These are phyloP conservation scores for Naganishia vishniacii DNA, from an alignment of 768 basidiomycete genomes.

Conservation along the genomic window DNA sequence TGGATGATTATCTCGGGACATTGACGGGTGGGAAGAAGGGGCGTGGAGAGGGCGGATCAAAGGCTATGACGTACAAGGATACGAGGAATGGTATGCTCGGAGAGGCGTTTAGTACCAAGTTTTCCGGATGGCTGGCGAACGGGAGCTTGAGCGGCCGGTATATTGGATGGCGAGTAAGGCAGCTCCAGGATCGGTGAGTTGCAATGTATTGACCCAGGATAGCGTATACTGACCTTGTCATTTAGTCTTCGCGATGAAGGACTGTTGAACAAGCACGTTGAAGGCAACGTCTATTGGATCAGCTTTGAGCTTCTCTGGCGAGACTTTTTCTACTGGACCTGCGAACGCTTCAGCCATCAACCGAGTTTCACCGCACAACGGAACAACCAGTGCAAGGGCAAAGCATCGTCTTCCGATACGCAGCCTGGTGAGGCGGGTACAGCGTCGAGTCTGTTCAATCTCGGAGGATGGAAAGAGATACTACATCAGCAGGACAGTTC, in stretches of 20 bases:
- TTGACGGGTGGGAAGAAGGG: conserved; percentile 22
- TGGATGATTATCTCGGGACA: conserved; percentile 47
- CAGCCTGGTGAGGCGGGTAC: conserved; percentile 19
- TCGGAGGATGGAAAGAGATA: conserved; percentile 48
- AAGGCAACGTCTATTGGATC: conserved; percentile 50
- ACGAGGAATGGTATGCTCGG: conserved; percentile 51
- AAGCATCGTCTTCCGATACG: neutral
- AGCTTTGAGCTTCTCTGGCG: conserved; percentile 52
- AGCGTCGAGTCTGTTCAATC: conserved; percentile 48
- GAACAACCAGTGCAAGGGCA: conserved; percentile 12
- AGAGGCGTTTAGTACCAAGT: conserved; percentile 51
- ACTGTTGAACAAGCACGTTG: conserved; percentile 37
- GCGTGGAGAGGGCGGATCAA: conserved; percentile 33
- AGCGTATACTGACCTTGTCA: conserved; percentile 30
- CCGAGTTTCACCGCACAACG: conserved; percentile 8
- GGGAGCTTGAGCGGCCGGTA: conserved; percentile 43
- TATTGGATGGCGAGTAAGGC: conserved; percentile 41
- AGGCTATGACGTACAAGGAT: conserved; percentile 48
- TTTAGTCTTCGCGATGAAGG: conserved; percentile 33
- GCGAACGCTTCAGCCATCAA: conserved; percentile 35
- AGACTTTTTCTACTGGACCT: conserved; percentile 51
- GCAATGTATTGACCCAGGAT: neutral
- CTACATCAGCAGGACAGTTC: conserved; percentile 40
- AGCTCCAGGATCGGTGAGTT: conserved; percentile 32
- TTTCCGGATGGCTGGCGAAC: conserved; percentile 50